Evolutionary conservation across 1,284 basidiomycete species (phyloP).

Genomic region (Heliocybe sulcata): DNA sequence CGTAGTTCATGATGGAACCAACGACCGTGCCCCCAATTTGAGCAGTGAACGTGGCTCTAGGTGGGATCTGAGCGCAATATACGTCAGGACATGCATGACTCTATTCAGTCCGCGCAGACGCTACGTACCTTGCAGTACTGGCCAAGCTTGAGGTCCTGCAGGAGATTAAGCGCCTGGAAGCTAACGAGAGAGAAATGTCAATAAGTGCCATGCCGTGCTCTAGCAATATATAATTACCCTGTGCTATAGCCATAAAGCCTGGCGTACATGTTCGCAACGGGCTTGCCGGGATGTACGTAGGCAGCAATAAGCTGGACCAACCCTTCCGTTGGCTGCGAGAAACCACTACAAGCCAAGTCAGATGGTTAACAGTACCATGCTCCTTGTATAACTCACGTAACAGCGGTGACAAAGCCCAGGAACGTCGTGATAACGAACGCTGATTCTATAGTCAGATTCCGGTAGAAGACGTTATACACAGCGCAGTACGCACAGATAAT

Average conservation of each 20-base stretch:
- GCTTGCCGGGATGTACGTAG: constrained; percentile 31
- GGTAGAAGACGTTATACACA: constrained; percentile 25
- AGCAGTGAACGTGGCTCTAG: constrained; percentile 33
- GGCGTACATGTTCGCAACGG: constrained; percentile 35
- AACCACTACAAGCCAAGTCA: constrained; percentile 7
- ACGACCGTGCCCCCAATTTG: constrained; percentile 34
- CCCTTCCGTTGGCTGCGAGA: constrained; percentile 14
- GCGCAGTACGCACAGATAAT: constrained; percentile 29
- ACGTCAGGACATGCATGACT: background rate
- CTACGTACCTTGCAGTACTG: constrained; percentile 12
- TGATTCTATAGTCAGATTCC: background rate
- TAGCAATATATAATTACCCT: constrained; percentile 6
- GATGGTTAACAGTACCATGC: background rate
- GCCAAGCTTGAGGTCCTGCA: constrained; percentile 34
- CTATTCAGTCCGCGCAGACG: no score
- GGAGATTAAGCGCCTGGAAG: constrained; percentile 16
- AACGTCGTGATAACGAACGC: constrained; percentile 2
- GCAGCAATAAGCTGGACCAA: constrained; percentile 29
- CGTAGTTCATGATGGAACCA: constrained; percentile 21
- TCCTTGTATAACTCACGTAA: constrained; percentile 10
- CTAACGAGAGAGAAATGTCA: background rate
- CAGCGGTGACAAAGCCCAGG: constrained; percentile 14
- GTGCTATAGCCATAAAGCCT: constrained; percentile 15
- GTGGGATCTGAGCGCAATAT: constrained; percentile 28
- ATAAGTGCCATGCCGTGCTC: no score